A percentile compares a stretch with the other conserved stretches of the same genome.
phyloP scores from a whole-genome alignment of 768 basidiomycete species.

The Roridomyces roridus region DNA sequence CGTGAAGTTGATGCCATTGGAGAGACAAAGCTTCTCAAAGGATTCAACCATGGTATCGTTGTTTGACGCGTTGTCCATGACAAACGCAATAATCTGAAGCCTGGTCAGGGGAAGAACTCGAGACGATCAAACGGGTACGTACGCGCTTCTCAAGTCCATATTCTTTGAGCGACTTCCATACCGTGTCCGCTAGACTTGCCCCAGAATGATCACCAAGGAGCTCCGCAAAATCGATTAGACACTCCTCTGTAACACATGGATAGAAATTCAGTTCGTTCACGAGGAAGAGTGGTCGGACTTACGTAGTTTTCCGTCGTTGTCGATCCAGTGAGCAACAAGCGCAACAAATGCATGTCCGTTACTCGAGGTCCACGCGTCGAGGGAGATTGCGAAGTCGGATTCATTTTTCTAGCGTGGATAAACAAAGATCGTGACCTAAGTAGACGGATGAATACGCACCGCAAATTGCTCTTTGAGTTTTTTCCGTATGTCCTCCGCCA shows the following conservation, averaged over 20 bases:
- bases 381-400: conserved; percentile 25
- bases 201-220: conserved; percentile 39
- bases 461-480: conserved; percentile 20
- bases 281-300: background rate
- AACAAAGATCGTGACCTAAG: background rate
- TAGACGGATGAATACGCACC: conserved; percentile 14
- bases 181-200: conserved; percentile 39
- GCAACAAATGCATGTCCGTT: conserved; percentile 32
- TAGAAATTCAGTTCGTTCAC: too few relatives aligned
- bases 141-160: conserved; percentile 32
- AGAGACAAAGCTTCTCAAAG: conserved; percentile 21
- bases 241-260: conserved; percentile 33
- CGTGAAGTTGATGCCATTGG: conserved; percentile 29
- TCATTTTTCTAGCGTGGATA: conserved; percentile 18
- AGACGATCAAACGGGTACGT: conserved; percentile 1
- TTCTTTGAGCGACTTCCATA: conserved; percentile 33
- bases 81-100: conserved; percentile 33
- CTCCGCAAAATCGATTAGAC: conserved; percentile 42
- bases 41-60: conserved; percentile 38
- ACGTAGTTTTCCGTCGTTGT: conserved; percentile 29
- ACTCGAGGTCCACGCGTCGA: conserved; percentile 36
- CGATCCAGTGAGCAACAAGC: conserved; percentile 31
- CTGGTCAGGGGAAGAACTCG: too few relatives aligned
- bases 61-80: conserved; percentile 42
- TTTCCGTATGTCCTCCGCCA: conserved; percentile 18